These are phyloP conservation scores for Avicennia marina DNA, from an alignment of 257 asterid genomes.

Conservation along the genomic window DNA sequence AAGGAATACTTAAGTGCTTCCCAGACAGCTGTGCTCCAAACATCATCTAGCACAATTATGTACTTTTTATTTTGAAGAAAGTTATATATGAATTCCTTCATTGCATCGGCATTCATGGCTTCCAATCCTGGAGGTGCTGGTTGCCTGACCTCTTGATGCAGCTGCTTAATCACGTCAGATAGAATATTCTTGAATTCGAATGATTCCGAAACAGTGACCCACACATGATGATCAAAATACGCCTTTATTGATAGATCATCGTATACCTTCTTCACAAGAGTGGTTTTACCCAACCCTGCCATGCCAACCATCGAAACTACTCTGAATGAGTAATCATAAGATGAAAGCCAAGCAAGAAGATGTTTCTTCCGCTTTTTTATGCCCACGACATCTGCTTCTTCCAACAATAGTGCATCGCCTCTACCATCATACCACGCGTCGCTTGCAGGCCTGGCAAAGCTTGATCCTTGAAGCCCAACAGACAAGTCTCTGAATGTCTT, in stretches of 20 bases:
- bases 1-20: no score
- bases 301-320: not conserved
- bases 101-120: not conserved
- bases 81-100: not conserved
- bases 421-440: slow-evolving; percentile 15
- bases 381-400: slow-evolving; percentile 33
- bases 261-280: slow-evolving; percentile 21
- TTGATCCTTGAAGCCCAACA: not conserved
- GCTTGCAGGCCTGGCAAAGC: not conserved
- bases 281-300: slow-evolving; percentile 9
- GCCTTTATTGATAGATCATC: not conserved
- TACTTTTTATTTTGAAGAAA: slow-evolving; percentile 4
- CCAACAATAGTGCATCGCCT: slow-evolving; percentile 26
- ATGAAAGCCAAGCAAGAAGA: not conserved
- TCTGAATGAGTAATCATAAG: not conserved
- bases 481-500: slow-evolving; percentile 15
- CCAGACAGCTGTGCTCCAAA: no score
- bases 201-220: slow-evolving; percentile 22
- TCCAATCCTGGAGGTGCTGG: not conserved
- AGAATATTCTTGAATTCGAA: slow-evolving; percentile 10
- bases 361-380: slow-evolving; percentile 25
- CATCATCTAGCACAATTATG: no score
- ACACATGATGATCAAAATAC: slow-evolving; percentile 10
- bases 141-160: not conserved
- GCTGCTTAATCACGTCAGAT: not conserved